These are phyloP conservation scores for Primulina tabacum DNA, from an alignment of 257 asterid genomes.

Conservation along the genomic window DNA sequence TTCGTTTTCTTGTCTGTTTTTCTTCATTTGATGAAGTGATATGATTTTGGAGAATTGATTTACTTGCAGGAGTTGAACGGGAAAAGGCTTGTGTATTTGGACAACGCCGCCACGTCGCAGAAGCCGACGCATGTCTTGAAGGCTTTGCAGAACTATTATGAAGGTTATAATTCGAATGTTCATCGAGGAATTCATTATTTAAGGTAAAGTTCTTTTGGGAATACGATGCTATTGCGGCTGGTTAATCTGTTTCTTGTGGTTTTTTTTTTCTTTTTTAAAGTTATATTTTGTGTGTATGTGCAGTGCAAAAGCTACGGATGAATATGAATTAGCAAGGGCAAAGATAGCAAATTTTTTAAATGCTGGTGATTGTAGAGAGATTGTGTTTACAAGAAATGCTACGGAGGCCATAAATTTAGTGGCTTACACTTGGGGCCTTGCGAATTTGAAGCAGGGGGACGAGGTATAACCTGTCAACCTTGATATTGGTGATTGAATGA, in stretches of 20 bases:
- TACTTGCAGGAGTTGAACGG: constrained; percentile 79
- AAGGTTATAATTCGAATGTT: constrained; percentile 79
- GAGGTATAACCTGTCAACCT: constrained; percentile 51
- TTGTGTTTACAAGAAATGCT: constrained; percentile 92
- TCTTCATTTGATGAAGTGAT: neutral
- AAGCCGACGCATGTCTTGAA: constrained; percentile 75
- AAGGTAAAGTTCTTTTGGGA: constrained; percentile 42
- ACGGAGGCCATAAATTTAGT: constrained; percentile 95
- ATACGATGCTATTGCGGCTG: neutral
- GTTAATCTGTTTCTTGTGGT: neutral
- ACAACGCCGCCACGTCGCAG: constrained; percentile 99
- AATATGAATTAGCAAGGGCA: constrained; percentile 77
- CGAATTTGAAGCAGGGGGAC: constrained; percentile 75
- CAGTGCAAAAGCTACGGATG: constrained; percentile 92
- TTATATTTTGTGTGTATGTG: neutral
- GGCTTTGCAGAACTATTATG: constrained; percentile 70
- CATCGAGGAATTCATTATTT: constrained; percentile 92
- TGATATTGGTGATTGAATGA: neutral
- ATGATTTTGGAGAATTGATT: neutral
- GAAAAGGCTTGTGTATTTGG: constrained; percentile 84
- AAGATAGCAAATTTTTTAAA: constrained; percentile 85
- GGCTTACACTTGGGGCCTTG: constrained; percentile 90
- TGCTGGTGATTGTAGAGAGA: constrained; percentile 63
- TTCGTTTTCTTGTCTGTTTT: neutral
- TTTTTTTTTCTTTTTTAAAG: neutral